Evolutionary conservation across 1,284 basidiomycete species (phyloP).

Genomic region (Heterobasidion annosum): DNA sequence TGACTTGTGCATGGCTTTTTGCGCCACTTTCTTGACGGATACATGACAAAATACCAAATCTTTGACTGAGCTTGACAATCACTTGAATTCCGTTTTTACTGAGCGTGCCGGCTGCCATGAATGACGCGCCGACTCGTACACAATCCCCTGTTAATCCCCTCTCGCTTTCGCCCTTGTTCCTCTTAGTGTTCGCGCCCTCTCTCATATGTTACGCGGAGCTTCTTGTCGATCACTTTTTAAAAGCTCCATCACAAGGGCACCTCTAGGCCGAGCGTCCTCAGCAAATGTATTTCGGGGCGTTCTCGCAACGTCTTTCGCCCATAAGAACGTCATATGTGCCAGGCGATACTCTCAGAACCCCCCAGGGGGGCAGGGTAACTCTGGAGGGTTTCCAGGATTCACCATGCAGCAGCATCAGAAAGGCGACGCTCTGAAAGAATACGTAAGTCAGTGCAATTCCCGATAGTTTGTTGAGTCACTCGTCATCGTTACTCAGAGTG

Average conservation of each 20-base stretch:
- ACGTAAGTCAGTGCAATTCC: constrained; percentile 35
- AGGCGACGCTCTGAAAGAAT: constrained; percentile 80
- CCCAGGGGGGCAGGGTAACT: constrained; percentile 25
- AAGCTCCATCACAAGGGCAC: not conserved
- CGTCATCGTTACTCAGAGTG: constrained; percentile 36
- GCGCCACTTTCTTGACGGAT: no score
- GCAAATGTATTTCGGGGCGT: not conserved
- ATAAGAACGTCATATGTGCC: not conserved
- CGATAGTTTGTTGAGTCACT: not conserved
- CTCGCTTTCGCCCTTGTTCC: not conserved
- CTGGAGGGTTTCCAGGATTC: constrained; percentile 53
- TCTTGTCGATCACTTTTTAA: constrained; percentile 1
- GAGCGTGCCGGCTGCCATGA: no score
- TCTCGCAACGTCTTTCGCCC: not conserved
- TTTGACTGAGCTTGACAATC: no score
- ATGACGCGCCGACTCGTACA: no score
- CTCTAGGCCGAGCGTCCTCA: not conserved
- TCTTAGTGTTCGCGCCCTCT: not conserved
- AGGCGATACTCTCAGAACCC: constrained; percentile 25
- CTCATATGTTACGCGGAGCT: constrained; percentile 4
- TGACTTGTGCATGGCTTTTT: no score
- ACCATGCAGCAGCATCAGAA: constrained; percentile 52
- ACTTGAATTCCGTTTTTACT: no score
- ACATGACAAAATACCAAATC: no score
- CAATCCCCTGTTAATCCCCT: not conserved